These are phyloP conservation scores for Protostelium mycophagum DNA, from an alignment of 78 protist genomes.

Conservation along the genomic window DNA sequence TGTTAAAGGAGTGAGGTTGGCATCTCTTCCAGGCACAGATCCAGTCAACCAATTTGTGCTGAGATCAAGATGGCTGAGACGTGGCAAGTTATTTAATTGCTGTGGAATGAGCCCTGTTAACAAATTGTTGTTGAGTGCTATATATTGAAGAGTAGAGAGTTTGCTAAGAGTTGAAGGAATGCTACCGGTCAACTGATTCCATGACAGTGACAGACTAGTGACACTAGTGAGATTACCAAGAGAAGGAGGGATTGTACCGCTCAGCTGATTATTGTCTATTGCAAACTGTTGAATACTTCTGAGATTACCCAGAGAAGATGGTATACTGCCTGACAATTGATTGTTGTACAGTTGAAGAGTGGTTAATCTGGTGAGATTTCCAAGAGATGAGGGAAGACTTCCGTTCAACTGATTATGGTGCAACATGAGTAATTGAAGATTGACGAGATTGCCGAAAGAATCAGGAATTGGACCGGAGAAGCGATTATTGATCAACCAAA, in stretches of 20 bases:
- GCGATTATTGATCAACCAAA: too few relatives aligned
- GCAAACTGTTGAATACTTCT: too few relatives aligned
- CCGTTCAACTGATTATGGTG: too few relatives aligned
- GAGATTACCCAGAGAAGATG: too few relatives aligned
- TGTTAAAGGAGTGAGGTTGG: neutral
- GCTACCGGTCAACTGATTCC: constrained; percentile 40
- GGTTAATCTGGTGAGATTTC: too few relatives aligned
- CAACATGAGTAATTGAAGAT: too few relatives aligned
- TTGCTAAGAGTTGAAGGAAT: constrained; percentile 36
- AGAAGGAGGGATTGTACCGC: neutral
- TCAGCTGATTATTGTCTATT: neutral
- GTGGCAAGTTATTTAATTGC: neutral
- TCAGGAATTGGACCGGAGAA: too few relatives aligned
- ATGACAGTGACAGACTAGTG: constrained; percentile 22
- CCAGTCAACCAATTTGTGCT: neutral
- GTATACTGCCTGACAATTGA: too few relatives aligned
- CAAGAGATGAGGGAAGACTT: too few relatives aligned
- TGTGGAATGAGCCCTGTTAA: constrained; percentile 3
- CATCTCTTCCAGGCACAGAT: neutral
- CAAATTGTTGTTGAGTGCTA: constrained; percentile 31
- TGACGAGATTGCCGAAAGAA: too few relatives aligned
- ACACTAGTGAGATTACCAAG: constrained; percentile 37
- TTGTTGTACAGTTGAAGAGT: too few relatives aligned
- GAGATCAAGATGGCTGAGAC: neutral
- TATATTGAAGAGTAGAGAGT: constrained; percentile 21